Percentiles rank a stretch among this genome's conserved stretches.
These are phyloP conservation scores for Phytophthora melonis DNA, from an alignment of 352 stramenopile genomes.

Conservation along the genomic window DNA sequence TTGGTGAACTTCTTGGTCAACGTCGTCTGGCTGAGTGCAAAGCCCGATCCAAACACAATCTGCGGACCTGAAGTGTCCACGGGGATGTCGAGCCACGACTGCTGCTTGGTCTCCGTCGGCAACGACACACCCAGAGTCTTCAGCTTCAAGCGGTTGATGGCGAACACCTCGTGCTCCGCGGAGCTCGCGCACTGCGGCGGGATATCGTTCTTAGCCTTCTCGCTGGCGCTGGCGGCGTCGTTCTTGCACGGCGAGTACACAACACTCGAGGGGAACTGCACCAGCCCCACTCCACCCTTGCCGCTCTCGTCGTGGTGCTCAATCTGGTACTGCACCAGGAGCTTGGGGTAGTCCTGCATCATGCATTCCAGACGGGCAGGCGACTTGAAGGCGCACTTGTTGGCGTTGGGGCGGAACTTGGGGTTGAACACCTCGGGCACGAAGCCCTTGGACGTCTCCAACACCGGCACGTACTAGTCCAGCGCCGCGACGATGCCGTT, in stretches of 20 bases:
- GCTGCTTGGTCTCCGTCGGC: constrained; percentile 21
- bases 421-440: constrained; percentile 83
- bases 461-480: constrained; percentile 56
- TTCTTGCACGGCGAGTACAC: constrained; percentile 87
- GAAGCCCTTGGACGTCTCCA: constrained; percentile 57
- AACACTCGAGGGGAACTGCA: constrained; percentile 64
- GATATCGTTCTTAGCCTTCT: constrained; percentile 61
- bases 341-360: constrained; percentile 83
- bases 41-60: constrained; percentile 52
- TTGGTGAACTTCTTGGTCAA: constrained; percentile 46
- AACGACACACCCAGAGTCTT: constrained; percentile 33
- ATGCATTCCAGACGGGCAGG: constrained; percentile 80
- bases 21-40: constrained; percentile 44
- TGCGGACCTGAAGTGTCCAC: constrained; percentile 54
- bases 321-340: constrained; percentile 52
- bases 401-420: constrained; percentile 50
- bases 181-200: constrained; percentile 73
- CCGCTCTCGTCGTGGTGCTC: constrained; percentile 21
- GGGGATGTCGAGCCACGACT: constrained; percentile 63
- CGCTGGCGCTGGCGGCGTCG: constrained; percentile 58
- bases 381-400: constrained; percentile 61
- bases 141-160: constrained; percentile 56
- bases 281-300: constrained; percentile 45
- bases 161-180: constrained; percentile 72
- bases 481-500: constrained; percentile 73